Conservation (phyloP, 768 basidiomycete genomes). For the Glaciozyma martinii region DNA sequence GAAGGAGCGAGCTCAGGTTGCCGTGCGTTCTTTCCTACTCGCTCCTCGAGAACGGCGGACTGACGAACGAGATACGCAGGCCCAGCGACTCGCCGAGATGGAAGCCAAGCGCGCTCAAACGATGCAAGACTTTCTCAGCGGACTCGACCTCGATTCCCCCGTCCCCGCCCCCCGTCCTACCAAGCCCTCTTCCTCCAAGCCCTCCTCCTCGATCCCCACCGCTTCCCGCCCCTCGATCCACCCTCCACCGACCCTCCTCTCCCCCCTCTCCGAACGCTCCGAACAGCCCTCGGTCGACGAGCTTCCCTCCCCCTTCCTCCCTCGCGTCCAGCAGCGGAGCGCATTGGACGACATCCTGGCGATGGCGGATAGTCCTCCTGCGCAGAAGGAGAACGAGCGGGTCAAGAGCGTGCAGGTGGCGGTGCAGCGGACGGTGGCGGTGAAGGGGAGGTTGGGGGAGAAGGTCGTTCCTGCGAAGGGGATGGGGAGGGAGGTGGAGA, state of each 20-base stretch:
- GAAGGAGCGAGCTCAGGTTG: too few species aligned
- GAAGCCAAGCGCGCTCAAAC: neutral
- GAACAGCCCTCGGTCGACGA: neutral
- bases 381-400: neutral
- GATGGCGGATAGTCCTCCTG: constrained; percentile 6
- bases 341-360: constrained; percentile 7
- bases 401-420: neutral
- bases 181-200: neutral
- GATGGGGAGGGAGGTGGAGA: neutral
- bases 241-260: neutral
- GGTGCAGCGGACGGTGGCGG: neutral
- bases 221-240: neutral
- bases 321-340: neutral
- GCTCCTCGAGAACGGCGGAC: too few species aligned
- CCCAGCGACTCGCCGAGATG: neutral
- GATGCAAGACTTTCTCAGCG: constrained; percentile 13
- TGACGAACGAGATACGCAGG: too few species aligned
- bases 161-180: neutral
- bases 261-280: neutral
- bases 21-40: too few species aligned
- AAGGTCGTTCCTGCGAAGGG: neutral
- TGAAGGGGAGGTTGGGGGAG: neutral
- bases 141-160: constrained; percentile 4
- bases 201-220: neutral
- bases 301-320: neutral